phyloP scores from a whole-genome alignment of 2,329 filamentous ascomycete genomes.

The Triangularia setosa region DNA sequence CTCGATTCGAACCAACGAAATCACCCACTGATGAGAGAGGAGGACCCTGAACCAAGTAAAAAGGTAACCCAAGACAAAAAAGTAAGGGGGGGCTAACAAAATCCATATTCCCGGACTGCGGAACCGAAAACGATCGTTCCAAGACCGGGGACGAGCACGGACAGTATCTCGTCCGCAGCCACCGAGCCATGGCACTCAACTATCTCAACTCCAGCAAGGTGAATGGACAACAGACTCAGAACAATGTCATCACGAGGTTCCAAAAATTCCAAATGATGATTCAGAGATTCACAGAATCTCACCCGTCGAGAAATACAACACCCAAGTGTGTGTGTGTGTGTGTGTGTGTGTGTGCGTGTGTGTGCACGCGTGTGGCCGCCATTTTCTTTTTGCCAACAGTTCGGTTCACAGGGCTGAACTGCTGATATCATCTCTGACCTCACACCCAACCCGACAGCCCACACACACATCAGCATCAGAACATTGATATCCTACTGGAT shows the following conservation, averaged over 20 bases:
- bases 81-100: slow-evolving; percentile 5
- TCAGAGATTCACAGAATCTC: not conserved
- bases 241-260: not conserved
- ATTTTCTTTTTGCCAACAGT: not conserved
- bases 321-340: too few relatives aligned
- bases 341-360: not conserved
- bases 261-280: not conserved
- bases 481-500: not conserved
- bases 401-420: slow-evolving; percentile 2
- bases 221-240: not conserved
- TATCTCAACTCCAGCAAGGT: not conserved
- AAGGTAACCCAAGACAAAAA: slow-evolving; percentile 6
- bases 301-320: not conserved
- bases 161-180: not conserved
- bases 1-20: not conserved
- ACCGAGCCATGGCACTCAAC: too few relatives aligned
- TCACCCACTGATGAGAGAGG: not conserved
- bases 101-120: not conserved
- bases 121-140: slow-evolving; percentile 2
- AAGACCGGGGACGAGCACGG: not conserved
- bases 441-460: not conserved
- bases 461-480: not conserved
- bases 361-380: not conserved
- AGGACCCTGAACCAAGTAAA: not conserved
- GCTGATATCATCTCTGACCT: not conserved